phyloP scores from a whole-genome alignment of 2,329 filamentous ascomycete genomes.

The Aureobasidium musti region DNA sequence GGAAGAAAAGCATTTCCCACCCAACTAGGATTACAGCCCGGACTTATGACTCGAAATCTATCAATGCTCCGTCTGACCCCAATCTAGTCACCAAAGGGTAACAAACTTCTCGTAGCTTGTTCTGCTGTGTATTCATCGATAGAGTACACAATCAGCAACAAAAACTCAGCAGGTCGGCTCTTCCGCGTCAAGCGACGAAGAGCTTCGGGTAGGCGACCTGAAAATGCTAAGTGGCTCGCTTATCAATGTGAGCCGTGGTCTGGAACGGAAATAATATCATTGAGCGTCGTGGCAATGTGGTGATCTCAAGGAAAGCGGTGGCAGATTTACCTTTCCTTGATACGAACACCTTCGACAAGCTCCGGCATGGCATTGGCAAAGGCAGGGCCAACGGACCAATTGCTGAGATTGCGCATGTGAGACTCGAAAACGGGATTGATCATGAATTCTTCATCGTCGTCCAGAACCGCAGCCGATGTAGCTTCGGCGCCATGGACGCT shows the following conservation, averaged over 20 bases:
- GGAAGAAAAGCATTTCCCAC: neutral
- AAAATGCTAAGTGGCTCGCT: constrained; percentile 1
- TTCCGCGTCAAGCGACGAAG: constrained; percentile 10
- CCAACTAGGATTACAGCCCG: neutral
- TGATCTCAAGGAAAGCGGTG: constrained; percentile 6
- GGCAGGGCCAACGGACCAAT: constrained; percentile 67
- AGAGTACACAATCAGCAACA: neutral
- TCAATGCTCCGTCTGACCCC: neutral
- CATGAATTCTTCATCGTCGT: constrained; percentile 62
- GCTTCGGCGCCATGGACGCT: constrained; percentile 35
- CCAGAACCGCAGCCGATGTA: constrained; percentile 33
- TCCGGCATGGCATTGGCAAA: constrained; percentile 39
- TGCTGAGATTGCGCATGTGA: constrained; percentile 71
- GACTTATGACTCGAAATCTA: neutral
- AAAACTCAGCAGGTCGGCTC: neutral
- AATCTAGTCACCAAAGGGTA: neutral
- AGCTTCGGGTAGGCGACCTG: constrained; percentile 5
- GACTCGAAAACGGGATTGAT: constrained; percentile 87
- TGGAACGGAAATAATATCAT: neutral
- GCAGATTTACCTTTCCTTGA: constrained; percentile 33
- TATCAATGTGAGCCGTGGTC: neutral
- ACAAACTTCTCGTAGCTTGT: neutral
- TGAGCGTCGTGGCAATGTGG: neutral
- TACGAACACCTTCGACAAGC: constrained; percentile 38
- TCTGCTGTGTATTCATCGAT: neutral